These are phyloP conservation scores for Primulina eburnea DNA, from an alignment of 257 asterid species.

Conservation along the genomic window DNA sequence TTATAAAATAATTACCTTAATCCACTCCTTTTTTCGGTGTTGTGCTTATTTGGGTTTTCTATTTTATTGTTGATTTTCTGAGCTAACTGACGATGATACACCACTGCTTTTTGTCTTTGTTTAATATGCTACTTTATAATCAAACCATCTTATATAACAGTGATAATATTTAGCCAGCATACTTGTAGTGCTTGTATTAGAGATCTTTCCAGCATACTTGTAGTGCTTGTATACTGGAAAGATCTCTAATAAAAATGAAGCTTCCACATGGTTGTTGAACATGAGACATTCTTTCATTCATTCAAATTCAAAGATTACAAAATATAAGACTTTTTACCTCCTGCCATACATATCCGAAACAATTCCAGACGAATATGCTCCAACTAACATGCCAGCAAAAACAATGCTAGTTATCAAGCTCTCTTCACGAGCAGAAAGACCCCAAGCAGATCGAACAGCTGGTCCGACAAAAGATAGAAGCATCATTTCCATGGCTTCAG, in stretches of 20 bases:
- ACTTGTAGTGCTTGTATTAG: too few relatives aligned
- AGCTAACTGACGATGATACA: not conserved
- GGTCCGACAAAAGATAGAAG: conserved; percentile 74
- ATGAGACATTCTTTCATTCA: not conserved
- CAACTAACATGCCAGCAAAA: conserved; percentile 70
- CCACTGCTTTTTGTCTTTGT: not conserved
- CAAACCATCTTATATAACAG: not conserved
- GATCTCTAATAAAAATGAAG: not conserved
- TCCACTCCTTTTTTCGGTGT: not conserved
- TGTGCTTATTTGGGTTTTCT: not conserved
- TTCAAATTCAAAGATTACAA: too few relatives aligned
- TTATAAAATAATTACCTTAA: too few relatives aligned
- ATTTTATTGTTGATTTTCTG: too few relatives aligned
- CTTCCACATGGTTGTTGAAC: not conserved
- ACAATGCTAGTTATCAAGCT: conserved; percentile 64
- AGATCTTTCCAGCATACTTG: not conserved
- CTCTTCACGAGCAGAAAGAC: conserved; percentile 63
- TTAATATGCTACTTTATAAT: not conserved
- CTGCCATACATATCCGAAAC: conserved; percentile 72
- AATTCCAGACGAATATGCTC: conserved; percentile 72
- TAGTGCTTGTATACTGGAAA: conserved; percentile 10
- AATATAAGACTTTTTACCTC: conserved; percentile 39
- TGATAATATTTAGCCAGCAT: not conserved
- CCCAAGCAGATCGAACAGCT: conserved; percentile 72
- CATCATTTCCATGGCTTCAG: conserved; percentile 93